Base-by-base conservation (phyloP, 179 eudicot species). In the Corrigiola litoralis region DNA sequence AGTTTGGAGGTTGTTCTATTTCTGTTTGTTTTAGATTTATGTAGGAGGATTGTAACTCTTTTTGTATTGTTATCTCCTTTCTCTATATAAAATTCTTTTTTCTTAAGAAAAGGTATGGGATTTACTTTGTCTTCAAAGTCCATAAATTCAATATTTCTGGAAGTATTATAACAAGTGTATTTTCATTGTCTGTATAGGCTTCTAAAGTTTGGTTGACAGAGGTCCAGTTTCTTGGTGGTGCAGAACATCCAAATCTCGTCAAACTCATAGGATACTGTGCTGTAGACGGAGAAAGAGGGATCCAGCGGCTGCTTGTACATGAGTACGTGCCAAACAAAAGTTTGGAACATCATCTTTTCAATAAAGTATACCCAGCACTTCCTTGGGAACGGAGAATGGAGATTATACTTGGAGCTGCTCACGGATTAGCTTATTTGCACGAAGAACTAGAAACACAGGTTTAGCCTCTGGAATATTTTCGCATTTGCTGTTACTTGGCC, bases 191-290 rank as follows among this genome's bases (percentile, higher is more conserved):
- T n/a, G n/a, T n/a, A n/a, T n/a, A n/a, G n/a, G n/a, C n/a, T n/a
- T n/a, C n/a, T n/a, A n/a, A n/a, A n/a, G n/a, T n/a, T n/a, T 90
- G 97, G 97, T 61, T 85, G 38, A 83, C 97, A 44, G 97, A 91
- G 66, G 94, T 91, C 66, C 94, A 86, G 51, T 81, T 91, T 76
- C 90, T 91, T 0, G 96, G 96, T 6, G 80, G 86, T 16, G 96
- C 89, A 52, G 90, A 88, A 64, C 90, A 91, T 72, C 87, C 90
- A 24, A 89, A 91, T 71, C 87, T 88, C 6, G 97, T 91, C 6
- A 91, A 83, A 67, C 91, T 91, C 8, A 76, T 89, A 9, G 97
- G 97, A 50, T 84, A 84, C 58, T 91, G 96, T 52, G 90, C 86
- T 36, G 74, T 75, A 6, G 97, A 91, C 67, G 96, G 89, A 21